phyloP scores from a whole-genome alignment of 768 basidiomycete genomes.

The Neoboletus subvelutipes region DNA sequence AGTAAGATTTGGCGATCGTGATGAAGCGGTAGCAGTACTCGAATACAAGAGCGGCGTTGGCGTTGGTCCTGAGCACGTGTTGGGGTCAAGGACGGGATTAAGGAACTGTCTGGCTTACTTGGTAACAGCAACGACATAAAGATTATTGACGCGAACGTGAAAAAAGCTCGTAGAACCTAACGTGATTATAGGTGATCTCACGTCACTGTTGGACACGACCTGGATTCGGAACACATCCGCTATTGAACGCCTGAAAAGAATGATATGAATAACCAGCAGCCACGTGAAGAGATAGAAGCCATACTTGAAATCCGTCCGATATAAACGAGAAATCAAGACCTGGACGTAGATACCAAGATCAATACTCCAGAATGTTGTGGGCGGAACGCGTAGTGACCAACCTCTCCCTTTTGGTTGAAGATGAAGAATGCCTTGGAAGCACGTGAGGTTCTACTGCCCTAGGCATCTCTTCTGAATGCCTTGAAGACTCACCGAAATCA shows the following conservation, averaged over 20 bases:
- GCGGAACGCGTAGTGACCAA: constrained; percentile 35
- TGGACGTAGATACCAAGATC: constrained; percentile 30
- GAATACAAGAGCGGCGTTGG: constrained; percentile 96
- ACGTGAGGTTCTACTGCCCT: constrained; percentile 1
- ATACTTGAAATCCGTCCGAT: constrained; percentile 96
- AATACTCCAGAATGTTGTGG: background rate
- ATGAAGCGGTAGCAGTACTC: constrained; percentile 98
- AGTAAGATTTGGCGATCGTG: constrained; percentile 91
- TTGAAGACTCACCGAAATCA: constrained; percentile 46
- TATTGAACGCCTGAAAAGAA: constrained; percentile 74
- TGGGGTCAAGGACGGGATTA: background rate
- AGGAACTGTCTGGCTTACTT: constrained; percentile 56
- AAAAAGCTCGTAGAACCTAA: constrained; percentile 99
- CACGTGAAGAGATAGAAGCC: constrained; percentile 26
- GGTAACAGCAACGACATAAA: constrained; percentile 94
- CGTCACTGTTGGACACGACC: constrained; percentile 96
- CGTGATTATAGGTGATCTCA: constrained; percentile 95
- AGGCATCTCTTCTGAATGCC: background rate
- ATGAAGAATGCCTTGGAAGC: constrained; percentile 90
- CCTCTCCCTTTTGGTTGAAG: constrained; percentile 99
- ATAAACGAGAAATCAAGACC: constrained; percentile 95
- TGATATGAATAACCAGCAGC: constrained; percentile 1
- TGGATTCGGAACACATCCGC: constrained; percentile 99
- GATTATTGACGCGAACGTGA: constrained; percentile 92
- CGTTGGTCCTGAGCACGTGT: constrained; percentile 70